Conservation (phyloP, 2,329 filamentous ascomycete genomes). For the Ceratocystis smalleyi region DNA sequence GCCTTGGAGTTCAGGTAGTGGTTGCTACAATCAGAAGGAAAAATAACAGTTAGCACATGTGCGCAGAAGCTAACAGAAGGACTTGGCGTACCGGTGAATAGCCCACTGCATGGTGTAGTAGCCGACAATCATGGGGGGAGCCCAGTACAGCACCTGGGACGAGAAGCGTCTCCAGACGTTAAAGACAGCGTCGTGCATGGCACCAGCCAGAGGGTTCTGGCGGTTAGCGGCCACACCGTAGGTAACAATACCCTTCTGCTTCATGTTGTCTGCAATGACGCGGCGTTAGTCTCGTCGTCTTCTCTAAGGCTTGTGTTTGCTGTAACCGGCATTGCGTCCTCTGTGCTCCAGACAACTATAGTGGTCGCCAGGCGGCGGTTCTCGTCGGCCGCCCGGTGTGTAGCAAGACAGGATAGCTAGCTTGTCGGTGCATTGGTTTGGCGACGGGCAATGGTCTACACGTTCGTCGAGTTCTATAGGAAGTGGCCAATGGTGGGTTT, state of each 20-base stretch:
- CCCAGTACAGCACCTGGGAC: conserved; percentile 76
- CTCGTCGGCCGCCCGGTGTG: background rate
- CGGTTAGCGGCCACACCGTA: conserved; percentile 77
- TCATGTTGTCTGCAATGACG: conserved; percentile 20
- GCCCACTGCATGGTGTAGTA: conserved; percentile 88
- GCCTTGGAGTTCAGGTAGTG: conserved; percentile 69
- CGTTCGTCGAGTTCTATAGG: background rate
- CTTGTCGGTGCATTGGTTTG: background rate
- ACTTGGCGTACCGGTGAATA: conserved; percentile 56
- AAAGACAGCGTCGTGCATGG: conserved; percentile 72
- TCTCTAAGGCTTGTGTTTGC: background rate
- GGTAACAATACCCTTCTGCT: conserved; percentile 48
- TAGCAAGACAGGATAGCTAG: background rate
- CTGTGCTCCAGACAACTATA: background rate
- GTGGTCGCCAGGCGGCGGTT: background rate
- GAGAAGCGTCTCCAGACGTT: conserved; percentile 83
- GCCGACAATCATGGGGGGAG: conserved; percentile 58
- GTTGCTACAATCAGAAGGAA: conserved; percentile 40
- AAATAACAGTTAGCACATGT: background rate
- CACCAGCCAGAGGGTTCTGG: conserved; percentile 71
- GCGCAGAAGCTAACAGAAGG: background rate
- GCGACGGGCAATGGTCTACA: background rate
- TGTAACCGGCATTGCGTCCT: background rate
- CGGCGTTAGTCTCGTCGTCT: background rate
- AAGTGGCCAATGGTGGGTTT: background rate